Conservation (phyloP, 1,284 basidiomycete species). For the Boletellus deceptivus region DNA sequence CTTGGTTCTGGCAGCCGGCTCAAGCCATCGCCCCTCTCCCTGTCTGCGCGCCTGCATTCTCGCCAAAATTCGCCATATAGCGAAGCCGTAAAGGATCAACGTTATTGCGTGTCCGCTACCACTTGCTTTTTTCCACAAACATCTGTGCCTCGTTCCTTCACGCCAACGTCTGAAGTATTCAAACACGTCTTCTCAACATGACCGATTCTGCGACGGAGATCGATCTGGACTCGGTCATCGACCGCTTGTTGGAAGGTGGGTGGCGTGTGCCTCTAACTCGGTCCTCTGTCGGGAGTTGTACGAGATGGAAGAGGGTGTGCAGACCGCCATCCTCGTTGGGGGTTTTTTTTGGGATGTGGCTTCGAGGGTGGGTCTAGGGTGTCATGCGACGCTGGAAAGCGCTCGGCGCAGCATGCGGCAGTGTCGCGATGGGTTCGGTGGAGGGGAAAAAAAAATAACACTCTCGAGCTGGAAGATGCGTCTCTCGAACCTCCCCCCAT, state of each 20-base stretch:
- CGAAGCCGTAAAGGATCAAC: conserved; percentile 21
- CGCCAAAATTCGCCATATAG: conserved; percentile 22
- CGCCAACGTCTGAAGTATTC: conserved; percentile 15
- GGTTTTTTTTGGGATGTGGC: neutral
- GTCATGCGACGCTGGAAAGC: conserved; percentile 1
- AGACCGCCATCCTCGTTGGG: conserved; percentile 1
- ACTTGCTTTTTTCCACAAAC: conserved; percentile 27
- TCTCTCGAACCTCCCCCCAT: neutral
- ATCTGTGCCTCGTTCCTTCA: conserved; percentile 15
- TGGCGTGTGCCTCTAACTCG: conserved; percentile 35
- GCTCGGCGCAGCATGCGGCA: conserved; percentile 15
- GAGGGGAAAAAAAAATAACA: conserved; percentile 3
- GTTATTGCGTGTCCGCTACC: conserved; percentile 16
- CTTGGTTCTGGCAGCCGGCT: conserved; percentile 26
- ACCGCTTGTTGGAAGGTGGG: conserved; percentile 94
- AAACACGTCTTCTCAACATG: conserved; percentile 37
- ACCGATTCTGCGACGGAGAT: conserved; percentile 79
- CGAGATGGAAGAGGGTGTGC: conserved; percentile 4
- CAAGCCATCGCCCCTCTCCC: conserved; percentile 11
- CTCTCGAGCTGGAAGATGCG: conserved; percentile 1
- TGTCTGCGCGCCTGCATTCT: conserved; percentile 2
- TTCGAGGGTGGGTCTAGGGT: conserved; percentile 7
- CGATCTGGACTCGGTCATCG: conserved; percentile 97
- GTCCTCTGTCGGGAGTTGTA: conserved; percentile 15
- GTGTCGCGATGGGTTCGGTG: conserved; percentile 15